phyloP scores from a whole-genome alignment of 352 stramenopile genomes.

The Chrysophaeum taylorii region DNA sequence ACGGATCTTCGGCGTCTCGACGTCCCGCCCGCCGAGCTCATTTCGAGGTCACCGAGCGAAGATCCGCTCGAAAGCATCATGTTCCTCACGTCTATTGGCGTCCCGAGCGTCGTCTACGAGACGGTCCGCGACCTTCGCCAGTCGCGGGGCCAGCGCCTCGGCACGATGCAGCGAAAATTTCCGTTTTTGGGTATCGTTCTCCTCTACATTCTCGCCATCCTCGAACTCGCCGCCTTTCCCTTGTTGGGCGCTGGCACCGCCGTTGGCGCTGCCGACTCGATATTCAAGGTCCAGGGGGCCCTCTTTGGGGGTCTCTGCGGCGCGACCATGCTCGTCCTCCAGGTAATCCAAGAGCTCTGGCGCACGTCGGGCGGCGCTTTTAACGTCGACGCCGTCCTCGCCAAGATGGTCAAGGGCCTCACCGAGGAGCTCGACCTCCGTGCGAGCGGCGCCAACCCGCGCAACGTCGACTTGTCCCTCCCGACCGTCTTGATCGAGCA shows the following conservation, averaged over 20 bases:
- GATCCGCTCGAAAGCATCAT: constrained; percentile 55
- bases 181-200: constrained; percentile 42
- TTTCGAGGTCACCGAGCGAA: constrained; percentile 20
- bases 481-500: background rate
- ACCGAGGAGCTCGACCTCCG: constrained; percentile 47
- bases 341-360: constrained; percentile 19
- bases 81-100: constrained; percentile 52
- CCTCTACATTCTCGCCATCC: constrained; percentile 42
- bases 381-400: constrained; percentile 49
- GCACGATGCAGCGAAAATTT: constrained; percentile 36
- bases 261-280: constrained; percentile 42
- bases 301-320: constrained; percentile 48
- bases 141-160: constrained; percentile 41
- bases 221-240: constrained; percentile 49
- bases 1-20: constrained; percentile 39
- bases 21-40: background rate
- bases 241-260: constrained; percentile 49
- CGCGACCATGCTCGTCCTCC: constrained; percentile 16
- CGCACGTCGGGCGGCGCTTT: constrained; percentile 42
- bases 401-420: constrained; percentile 48
- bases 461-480: background rate
- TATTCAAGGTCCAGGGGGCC: constrained; percentile 46
- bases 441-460: constrained; percentile 4
- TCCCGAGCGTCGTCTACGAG: constrained; percentile 46
- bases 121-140: constrained; percentile 47